Conservation (phyloP, 805 yeast species). For the Schizosaccharomyces pombe region DNA sequence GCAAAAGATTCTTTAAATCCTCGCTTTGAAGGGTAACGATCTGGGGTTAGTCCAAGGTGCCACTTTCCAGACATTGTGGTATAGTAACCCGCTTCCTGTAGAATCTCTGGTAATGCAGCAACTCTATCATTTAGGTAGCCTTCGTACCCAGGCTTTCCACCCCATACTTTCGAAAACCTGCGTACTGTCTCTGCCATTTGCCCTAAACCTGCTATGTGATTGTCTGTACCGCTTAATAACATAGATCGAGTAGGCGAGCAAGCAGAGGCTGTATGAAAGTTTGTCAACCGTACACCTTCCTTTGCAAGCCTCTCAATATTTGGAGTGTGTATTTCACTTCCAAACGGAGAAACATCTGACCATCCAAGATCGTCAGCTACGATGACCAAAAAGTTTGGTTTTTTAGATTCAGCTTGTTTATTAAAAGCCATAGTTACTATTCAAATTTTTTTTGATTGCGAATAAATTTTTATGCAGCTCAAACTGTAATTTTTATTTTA, state of each 20-base stretch:
- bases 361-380: slow-evolving; percentile 42
- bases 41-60: slow-evolving; percentile 30
- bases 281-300: slow-evolving; percentile 28
- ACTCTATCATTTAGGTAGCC: slow-evolving; percentile 29
- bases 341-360: slow-evolving; percentile 31
- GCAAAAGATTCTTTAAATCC: slow-evolving; percentile 30
- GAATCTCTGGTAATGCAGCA: slow-evolving; percentile 30
- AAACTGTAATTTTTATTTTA: no score
- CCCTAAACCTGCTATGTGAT: slow-evolving; percentile 37
- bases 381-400: slow-evolving; percentile 27
- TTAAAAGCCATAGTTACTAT: no score
- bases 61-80: slow-evolving; percentile 36
- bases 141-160: slow-evolving; percentile 30
- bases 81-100: slow-evolving; percentile 26
- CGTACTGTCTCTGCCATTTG: slow-evolving; percentile 30
- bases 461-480: no score
- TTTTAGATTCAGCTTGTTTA: no score
- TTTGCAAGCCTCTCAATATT: slow-evolving; percentile 23
- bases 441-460: no score
- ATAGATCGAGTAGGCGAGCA: slow-evolving; percentile 43
- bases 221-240: slow-evolving; percentile 37
- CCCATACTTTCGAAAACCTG: slow-evolving; percentile 18
- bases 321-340: slow-evolving; percentile 21
- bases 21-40: slow-evolving; percentile 26
- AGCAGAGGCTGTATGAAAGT: slow-evolving; percentile 40